Evolutionary conservation across 805 yeast genomes (phyloP), one percentile per base, ranked within the genome.

Genomic region (Clavispora fructus): DNA sequence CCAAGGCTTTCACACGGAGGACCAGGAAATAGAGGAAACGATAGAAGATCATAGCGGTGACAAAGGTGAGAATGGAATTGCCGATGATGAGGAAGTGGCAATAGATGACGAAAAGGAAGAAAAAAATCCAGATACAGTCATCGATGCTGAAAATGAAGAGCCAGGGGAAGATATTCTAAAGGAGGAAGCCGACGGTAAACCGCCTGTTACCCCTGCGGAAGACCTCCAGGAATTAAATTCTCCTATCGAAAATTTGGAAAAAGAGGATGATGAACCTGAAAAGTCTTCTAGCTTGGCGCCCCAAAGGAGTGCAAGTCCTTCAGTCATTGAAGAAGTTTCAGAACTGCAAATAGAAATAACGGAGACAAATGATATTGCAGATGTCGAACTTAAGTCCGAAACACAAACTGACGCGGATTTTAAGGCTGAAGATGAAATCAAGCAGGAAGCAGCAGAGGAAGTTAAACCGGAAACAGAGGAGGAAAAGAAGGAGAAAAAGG

Each of bases 401-500:
- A 11, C 42, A 4, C 16, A 40, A n/a, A 9, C 7, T 11, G 44
- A 16, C 10, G 13, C 23, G 7, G 39, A 27, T 27, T 9, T 27
- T 9, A 2, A 17, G 35, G 32, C 5, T 17, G 9, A 29, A 37
- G 29, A 28, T 3, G 43, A 25, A 26, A 14, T 17, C 7, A 7
- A 41, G 11, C 13, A 5, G 10, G 27, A 13, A 27, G n/a, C 40
- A 16, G 45, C 25, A 7, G 55, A 50, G 40, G 56, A 55, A 47
- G 52, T 33, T 17, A 17, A 33, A 16, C 13, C 25, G 5, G 46
- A 25, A 33, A 11, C 6, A 3, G 14, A 35, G 5, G 37, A 23
- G 7, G 27, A 17, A 32, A 28, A 43, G 27, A 46, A 19, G 12
- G 55, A 51, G 39, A 57, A 56, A 48, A 54, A 54, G 17, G 63